Percentiles rank a stretch among this genome's conserved stretches.
These are phyloP conservation scores for Persicaria tinctoria DNA, from an alignment of 148 eudicot species.

Conservation along the genomic window DNA sequence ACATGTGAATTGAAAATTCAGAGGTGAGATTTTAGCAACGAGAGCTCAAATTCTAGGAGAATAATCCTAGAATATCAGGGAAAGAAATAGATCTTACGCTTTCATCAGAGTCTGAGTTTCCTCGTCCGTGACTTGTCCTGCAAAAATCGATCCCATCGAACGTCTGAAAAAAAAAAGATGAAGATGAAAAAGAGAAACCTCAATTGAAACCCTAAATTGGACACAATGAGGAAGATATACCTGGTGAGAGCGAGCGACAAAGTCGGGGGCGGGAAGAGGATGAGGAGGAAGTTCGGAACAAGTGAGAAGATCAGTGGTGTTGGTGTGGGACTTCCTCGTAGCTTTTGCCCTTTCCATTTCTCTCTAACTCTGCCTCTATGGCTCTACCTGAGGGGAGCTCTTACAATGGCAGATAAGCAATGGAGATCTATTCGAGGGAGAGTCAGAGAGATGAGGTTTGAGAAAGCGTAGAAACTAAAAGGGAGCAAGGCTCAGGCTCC, in stretches of 20 bases:
- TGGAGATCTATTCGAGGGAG: too few relatives aligned
- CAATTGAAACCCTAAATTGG: not conserved
- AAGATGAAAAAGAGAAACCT: not conserved
- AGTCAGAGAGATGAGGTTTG: too few relatives aligned
- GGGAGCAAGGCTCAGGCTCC: too few relatives aligned
- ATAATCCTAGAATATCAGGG: not conserved
- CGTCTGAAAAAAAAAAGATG: conserved; percentile 36
- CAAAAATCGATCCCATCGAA: conserved; percentile 77
- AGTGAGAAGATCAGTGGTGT: too few relatives aligned
- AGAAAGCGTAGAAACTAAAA: too few relatives aligned
- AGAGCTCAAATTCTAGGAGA: conserved; percentile 7
- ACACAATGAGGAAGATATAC: conserved; percentile 14
- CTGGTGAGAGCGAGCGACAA: conserved; percentile 55
- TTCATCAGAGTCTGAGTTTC: conserved; percentile 62
- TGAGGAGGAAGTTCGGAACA: conserved; percentile 44
- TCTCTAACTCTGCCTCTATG: too few relatives aligned
- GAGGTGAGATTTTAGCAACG: not conserved
- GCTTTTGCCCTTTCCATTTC: too few relatives aligned
- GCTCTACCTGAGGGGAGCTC: too few relatives aligned
- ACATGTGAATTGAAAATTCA: not conserved
- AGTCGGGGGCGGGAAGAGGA: conserved; percentile 22
- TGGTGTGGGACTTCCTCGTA: too few relatives aligned
- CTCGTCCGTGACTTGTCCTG: conserved; percentile 77
- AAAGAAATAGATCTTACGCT: conserved; percentile 35
- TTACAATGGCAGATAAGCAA: too few relatives aligned